Evolutionary conservation across 2,329 filamentous ascomycete species (phyloP).

Genomic region (Colletotrichum destructivum): DNA sequence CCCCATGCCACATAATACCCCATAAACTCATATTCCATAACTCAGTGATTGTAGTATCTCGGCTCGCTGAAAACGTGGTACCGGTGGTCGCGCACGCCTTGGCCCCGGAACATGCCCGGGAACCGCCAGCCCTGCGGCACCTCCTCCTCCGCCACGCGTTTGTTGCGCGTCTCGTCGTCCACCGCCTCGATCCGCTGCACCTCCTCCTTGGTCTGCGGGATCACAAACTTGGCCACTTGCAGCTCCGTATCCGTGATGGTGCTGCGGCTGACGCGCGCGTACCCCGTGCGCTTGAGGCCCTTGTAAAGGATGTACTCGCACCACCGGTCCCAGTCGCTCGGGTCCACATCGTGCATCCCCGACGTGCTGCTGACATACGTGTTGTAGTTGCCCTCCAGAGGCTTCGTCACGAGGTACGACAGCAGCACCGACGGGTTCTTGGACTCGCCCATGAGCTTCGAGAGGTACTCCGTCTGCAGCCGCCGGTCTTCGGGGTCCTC

Average conservation of each 20-base stretch:
- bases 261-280: constrained; percentile 88
- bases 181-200: constrained; percentile 59
- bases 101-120: constrained; percentile 85
- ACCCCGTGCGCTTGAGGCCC: constrained; percentile 85
- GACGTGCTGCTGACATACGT: constrained; percentile 89
- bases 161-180: constrained; percentile 69
- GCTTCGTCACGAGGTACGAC: constrained; percentile 93
- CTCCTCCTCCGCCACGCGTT: constrained; percentile 76
- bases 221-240: constrained; percentile 94
- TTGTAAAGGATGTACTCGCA: constrained; percentile 99
- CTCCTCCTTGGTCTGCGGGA: constrained; percentile 78
- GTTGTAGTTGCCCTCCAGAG: constrained; percentile 94
- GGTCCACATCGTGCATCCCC: constrained; percentile 96
- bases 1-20: neutral
- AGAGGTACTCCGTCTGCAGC: constrained; percentile 87
- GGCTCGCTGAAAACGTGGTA: constrained; percentile 98
- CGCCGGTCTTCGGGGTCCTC: constrained; percentile 94
- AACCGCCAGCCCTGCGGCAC: constrained; percentile 86
- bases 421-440: constrained; percentile 87
- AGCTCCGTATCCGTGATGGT: constrained; percentile 98
- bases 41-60: constrained; percentile 72
- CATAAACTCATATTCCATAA: constrained; percentile 19
- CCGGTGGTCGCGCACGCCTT: constrained; percentile 88
- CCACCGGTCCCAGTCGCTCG: constrained; percentile 95
- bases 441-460: constrained; percentile 88